phyloP scores from a whole-genome alignment of 768 basidiomycete species.

The Leucocoprinus leucothites region DNA sequence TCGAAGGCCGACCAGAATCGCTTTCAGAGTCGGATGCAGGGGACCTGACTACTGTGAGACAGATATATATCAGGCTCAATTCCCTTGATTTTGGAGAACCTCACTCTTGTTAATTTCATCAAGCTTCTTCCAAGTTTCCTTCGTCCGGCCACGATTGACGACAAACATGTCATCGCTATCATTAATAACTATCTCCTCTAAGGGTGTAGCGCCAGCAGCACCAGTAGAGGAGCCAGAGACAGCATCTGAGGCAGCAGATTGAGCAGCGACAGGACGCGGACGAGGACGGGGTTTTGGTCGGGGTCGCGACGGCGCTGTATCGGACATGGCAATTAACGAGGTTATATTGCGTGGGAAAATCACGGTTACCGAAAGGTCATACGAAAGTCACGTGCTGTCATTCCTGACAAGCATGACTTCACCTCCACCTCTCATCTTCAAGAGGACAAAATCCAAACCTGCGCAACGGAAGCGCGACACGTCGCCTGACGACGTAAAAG shows the following conservation, averaged over 20 bases:
- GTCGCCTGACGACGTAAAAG: constrained; percentile 33
- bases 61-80: not conserved
- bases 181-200: constrained; percentile 28
- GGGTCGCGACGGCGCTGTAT: constrained; percentile 41
- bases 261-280: constrained; percentile 25
- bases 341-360: constrained; percentile 38
- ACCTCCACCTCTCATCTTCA: constrained; percentile 48
- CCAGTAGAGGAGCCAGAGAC: constrained; percentile 14
- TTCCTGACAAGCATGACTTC: constrained; percentile 32
- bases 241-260: constrained; percentile 8
- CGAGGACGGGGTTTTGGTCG: constrained; percentile 59
- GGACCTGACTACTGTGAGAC: not conserved
- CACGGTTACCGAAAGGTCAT: constrained; percentile 22
- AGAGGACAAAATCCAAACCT: constrained; percentile 43
- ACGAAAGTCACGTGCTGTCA: constrained; percentile 30
- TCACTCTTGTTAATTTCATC: constrained; percentile 56
- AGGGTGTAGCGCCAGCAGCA: constrained; percentile 15
- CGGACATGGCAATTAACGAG: constrained; percentile 30
- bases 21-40: constrained; percentile 15
- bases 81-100: constrained; percentile 8
- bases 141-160: constrained; percentile 56
- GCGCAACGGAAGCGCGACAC: constrained; percentile 36
- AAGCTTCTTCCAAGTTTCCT: constrained; percentile 57
- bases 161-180: constrained; percentile 73
- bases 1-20: constrained; percentile 24